A percentile compares a stretch with the other conserved stretches of the same genome.
phyloP scores from a whole-genome alignment of 2,329 filamentous ascomycete species.

The Penicillium sp. region DNA sequence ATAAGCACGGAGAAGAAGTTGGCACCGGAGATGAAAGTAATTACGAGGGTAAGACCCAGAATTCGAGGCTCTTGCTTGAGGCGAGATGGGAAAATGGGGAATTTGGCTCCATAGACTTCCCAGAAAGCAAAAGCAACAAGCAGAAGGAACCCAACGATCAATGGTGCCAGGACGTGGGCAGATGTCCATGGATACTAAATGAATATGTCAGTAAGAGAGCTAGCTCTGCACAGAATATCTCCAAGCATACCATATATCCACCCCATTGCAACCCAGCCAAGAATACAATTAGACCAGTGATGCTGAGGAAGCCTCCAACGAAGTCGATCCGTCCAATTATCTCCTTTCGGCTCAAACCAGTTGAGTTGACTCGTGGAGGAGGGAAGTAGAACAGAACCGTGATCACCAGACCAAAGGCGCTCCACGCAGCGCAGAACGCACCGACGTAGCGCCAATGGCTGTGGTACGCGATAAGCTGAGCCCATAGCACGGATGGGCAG shows the following conservation, averaged over 20 bases:
- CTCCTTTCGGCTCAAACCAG: conserved; percentile 38
- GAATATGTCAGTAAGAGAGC: conserved; percentile 4
- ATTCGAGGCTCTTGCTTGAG: conserved; percentile 51
- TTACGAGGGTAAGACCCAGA: conserved; percentile 53
- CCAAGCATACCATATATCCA: conserved; percentile 42
- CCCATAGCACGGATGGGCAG: conserved; percentile 61
- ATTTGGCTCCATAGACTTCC: conserved; percentile 48
- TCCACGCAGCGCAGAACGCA: conserved; percentile 44
- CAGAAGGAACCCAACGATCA: conserved; percentile 46
- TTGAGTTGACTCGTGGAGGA: conserved; percentile 44
- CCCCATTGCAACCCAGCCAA: conserved; percentile 53
- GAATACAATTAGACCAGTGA: conserved; percentile 49
- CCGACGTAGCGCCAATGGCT: conserved; percentile 46
- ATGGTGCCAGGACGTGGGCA: conserved; percentile 47
- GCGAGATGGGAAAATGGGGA: conserved; percentile 47
- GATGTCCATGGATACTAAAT: conserved; percentile 44
- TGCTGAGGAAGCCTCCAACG: conserved; percentile 50
- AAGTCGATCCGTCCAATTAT: conserved; percentile 51
- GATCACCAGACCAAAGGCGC: conserved; percentile 42
- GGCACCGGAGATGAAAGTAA: conserved; percentile 59
- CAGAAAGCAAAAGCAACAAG: conserved; percentile 47
- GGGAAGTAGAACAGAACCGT: conserved; percentile 47
- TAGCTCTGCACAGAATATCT: background rate
- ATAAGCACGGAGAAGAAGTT: conserved; percentile 57
- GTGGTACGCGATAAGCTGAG: conserved; percentile 54